A percentile compares a stretch with the other conserved stretches of the same genome.
Conservation (phyloP, 257 asterid genomes). For the Przewalskia tangutica region DNA sequence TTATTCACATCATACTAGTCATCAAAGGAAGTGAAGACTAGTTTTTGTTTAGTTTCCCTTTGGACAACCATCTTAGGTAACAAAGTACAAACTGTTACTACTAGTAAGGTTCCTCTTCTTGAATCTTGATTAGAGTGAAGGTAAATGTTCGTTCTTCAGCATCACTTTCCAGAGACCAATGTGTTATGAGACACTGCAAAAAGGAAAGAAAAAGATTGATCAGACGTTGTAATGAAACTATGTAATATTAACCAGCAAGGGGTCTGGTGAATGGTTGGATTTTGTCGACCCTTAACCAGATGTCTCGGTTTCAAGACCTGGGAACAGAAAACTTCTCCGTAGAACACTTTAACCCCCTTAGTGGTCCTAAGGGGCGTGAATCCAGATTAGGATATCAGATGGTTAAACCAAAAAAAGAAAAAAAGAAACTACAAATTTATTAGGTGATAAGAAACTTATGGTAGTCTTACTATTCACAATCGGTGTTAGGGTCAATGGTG, state of each 20-base stretch:
- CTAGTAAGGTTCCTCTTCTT: neutral
- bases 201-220: neutral
- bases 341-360: neutral
- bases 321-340: neutral
- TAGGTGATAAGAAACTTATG: neutral
- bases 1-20: neutral
- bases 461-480: constrained; percentile 59
- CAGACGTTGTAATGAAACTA: neutral
- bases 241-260: neutral
- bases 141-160: neutral
- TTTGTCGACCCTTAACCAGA: neutral
- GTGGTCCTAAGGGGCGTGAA: neutral
- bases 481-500: constrained; percentile 69
- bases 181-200: neutral
- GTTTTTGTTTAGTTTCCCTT: neutral
- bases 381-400: neutral
- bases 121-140: neutral
- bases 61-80: neutral
- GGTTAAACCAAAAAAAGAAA: neutral
- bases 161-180: neutral
- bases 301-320: neutral
- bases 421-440: neutral
- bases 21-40: neutral
- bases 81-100: neutral
- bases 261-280: neutral